Evolutionary conservation across 1,139 yeast species (phyloP).

Genomic region (Chernovozyma aurita): DNA sequence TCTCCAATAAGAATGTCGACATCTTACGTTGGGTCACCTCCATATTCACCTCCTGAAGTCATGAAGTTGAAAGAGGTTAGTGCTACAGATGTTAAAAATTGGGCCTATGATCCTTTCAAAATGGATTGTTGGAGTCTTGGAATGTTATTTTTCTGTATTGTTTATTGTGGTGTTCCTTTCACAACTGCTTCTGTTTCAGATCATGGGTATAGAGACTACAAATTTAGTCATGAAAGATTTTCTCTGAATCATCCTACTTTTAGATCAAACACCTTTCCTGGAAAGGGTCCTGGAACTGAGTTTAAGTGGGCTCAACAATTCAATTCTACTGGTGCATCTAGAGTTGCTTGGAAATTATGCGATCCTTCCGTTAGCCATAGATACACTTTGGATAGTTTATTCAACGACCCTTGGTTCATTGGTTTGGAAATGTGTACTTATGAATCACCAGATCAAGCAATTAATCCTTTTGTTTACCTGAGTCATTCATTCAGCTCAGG

Average conservation of each 20-base stretch:
- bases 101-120: slow-evolving; percentile 59
- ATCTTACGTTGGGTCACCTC: slow-evolving; percentile 71
- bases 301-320: slow-evolving; percentile 61
- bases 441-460: slow-evolving; percentile 48
- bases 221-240: slow-evolving; percentile 48
- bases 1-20: slow-evolving; percentile 43
- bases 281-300: slow-evolving; percentile 63
- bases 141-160: slow-evolving; percentile 55
- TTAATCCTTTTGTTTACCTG: slow-evolving; percentile 30
- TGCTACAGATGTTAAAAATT: slow-evolving; percentile 30
- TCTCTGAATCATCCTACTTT: slow-evolving; percentile 49
- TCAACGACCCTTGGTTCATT: slow-evolving; percentile 63
- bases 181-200: slow-evolving; percentile 48
- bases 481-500: slow-evolving; percentile 4
- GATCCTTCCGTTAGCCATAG: slow-evolving; percentile 57
- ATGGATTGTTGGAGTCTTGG: slow-evolving; percentile 78
- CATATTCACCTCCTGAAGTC: slow-evolving; percentile 77
- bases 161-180: slow-evolving; percentile 61
- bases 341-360: slow-evolving; percentile 73
- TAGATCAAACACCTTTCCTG: slow-evolving; percentile 36
- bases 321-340: slow-evolving; percentile 53
- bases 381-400: slow-evolving; percentile 49
- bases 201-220: slow-evolving; percentile 54
- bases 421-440: slow-evolving; percentile 56
- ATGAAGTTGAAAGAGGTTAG: slow-evolving; percentile 46